These are phyloP conservation scores for Hydnomerulius pinastri DNA, from an alignment of 768 basidiomycete species.

Conservation along the genomic window DNA sequence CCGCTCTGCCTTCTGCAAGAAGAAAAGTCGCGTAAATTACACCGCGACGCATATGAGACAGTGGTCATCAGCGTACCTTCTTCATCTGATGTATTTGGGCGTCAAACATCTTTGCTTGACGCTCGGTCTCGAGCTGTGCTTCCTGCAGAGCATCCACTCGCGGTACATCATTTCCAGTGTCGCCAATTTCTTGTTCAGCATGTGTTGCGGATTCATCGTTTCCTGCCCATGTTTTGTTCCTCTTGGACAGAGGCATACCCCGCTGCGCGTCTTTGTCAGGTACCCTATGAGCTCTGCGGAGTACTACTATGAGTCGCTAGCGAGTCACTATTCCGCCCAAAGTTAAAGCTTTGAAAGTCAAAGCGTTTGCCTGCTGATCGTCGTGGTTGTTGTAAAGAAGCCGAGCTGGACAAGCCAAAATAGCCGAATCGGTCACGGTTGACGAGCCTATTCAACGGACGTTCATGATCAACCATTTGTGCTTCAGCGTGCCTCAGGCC, in stretches of 20 bases:
- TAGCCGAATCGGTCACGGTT: too few relatives aligned
- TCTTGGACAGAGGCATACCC: constrained; percentile 39
- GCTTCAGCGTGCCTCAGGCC: too few relatives aligned
- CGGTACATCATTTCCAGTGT: background rate
- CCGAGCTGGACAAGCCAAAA: too few relatives aligned
- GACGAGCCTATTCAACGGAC: too few relatives aligned
- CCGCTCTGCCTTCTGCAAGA: constrained; percentile 15
- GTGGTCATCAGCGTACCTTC: constrained; percentile 10
- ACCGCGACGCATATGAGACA: background rate
- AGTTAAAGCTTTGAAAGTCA: too few relatives aligned
- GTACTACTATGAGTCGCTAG: too few relatives aligned
- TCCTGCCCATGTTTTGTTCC: constrained; percentile 31
- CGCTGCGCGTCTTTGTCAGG: too few relatives aligned
- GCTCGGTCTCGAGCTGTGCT: constrained; percentile 22
- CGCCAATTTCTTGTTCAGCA: constrained; percentile 13
- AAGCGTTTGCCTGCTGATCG: too few relatives aligned
- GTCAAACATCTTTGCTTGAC: constrained; percentile 24
- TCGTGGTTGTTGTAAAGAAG: too few relatives aligned
- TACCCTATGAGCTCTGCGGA: too few relatives aligned
- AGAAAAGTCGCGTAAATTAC: background rate
- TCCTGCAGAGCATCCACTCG: constrained; percentile 7
- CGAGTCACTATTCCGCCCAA: too few relatives aligned
- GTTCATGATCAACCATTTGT: too few relatives aligned
- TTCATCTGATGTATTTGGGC: constrained; percentile 29
- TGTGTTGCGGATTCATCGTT: constrained; percentile 13